phyloP scores from a whole-genome alignment of 2,329 filamentous ascomycete genomes.

The Beauveria pseudobassiana region DNA sequence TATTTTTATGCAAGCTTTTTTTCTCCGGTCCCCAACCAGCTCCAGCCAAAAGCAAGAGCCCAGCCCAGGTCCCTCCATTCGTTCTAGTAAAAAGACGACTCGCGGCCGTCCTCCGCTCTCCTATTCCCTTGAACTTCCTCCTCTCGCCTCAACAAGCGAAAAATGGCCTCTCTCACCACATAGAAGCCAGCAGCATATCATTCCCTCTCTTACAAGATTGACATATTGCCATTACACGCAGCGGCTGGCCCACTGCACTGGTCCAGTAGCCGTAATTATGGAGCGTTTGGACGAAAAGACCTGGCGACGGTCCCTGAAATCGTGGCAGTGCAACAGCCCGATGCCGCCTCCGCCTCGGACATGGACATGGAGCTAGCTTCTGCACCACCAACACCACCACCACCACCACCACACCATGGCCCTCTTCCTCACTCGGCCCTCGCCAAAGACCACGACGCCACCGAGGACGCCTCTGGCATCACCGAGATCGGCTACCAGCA shows the following conservation, averaged over 20 bases:
- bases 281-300: constrained; percentile 5
- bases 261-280: constrained; percentile 4
- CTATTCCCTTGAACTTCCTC: too few relatives aligned
- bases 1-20: too few relatives aligned
- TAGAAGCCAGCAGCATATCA: not conserved
- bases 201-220: not conserved
- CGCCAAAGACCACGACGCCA: not conserved
- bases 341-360: not conserved
- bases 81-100: too few relatives aligned
- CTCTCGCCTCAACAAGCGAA: too few relatives aligned
- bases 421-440: not conserved
- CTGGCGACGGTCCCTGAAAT: constrained; percentile 6
- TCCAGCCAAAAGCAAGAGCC: too few relatives aligned
- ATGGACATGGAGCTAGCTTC: not conserved
- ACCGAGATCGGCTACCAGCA: not conserved
- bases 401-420: not conserved
- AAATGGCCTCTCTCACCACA: too few relatives aligned
- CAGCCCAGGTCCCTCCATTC: too few relatives aligned
- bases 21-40: too few relatives aligned
- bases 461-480: not conserved
- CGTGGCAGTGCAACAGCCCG: constrained; percentile 10
- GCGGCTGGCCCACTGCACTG: constrained; percentile 5
- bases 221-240: not conserved
- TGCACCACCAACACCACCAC: not conserved
- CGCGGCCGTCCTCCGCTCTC: too few relatives aligned